Evolutionary conservation across 2,329 filamentous ascomycete genomes (phyloP), one percentile per base, ranked within the genome.

Genomic region (Phyllosticta paracitricarpa): DNA sequence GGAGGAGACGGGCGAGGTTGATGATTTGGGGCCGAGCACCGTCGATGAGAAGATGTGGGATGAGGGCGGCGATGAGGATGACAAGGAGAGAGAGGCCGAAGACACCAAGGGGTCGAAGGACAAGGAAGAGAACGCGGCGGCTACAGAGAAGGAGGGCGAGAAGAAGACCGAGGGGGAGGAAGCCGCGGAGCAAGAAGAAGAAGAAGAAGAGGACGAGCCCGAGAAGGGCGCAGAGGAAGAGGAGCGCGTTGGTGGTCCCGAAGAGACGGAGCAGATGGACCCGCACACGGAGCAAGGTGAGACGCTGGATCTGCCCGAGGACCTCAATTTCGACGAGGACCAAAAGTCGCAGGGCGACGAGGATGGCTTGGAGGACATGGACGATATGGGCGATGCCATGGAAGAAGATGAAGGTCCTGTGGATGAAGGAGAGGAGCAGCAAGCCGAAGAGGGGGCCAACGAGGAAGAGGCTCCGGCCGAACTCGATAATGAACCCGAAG

Each of bases 31-130:
- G 67, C 88, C 91, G 12, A 89, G 86, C 17, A 89, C 93, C 22
- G 89, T 97, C 1, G 95, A 99, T 71, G 95, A 99, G 77, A 99
- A 97, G 79, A 91, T 97, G 83, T 99, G 94, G 94, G 92, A 99
- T 74, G 92, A 91, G 51, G 86, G 87, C 54, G 77, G 77, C 48
- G 87, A 90, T 53, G 81, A 87, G 56, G 82, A 92, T 54, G 85
- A 92, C 56, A 86, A 89, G 1, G 88, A 93, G 56, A 88, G 90
- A 69, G 80, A 90, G 69, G 87, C 85, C 5, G 85, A 91, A 60
- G 82, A 77, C 10, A 73, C 72, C 52, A 70, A 77, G 53, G 78
- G 75, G 66, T 83, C 76, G 65, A 79, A 67, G 75, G 81, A 75
- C 25, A 70, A 78, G 30, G 73, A 79, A 25, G 76, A 79, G 58